These are phyloP conservation scores for Russula griseocarnosa DNA, from an alignment of 768 basidiomycete species.

Conservation along the genomic window DNA sequence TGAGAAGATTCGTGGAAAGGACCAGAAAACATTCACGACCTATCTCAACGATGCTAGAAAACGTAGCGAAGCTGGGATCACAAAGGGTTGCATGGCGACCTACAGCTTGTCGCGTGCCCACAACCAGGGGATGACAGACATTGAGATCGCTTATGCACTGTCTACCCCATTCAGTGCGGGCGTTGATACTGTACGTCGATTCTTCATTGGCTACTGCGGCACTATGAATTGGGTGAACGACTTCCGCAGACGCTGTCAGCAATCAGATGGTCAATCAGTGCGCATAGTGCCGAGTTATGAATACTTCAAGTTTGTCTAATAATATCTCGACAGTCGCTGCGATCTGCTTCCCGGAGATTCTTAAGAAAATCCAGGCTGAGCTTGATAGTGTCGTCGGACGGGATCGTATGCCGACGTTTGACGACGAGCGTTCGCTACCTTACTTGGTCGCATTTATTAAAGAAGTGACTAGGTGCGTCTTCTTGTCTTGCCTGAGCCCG, in stretches of 20 bases:
- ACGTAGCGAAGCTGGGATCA: background rate
- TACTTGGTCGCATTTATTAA: constrained; percentile 25
- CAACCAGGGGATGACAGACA: constrained; percentile 8
- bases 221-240: background rate
- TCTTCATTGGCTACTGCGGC: background rate
- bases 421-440: constrained; percentile 23
- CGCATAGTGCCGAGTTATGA: background rate
- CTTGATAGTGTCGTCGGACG: constrained; percentile 24
- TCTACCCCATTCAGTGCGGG: constrained; percentile 22
- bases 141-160: constrained; percentile 16
- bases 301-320: background rate
- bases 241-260: constrained; percentile 13
- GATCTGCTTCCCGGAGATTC: constrained; percentile 23
- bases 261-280: constrained; percentile 10
- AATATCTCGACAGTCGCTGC: constrained; percentile 1
- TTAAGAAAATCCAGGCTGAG: constrained; percentile 25
- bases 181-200: constrained; percentile 16
- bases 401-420: constrained; percentile 25
- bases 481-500: background rate
- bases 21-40: background rate
- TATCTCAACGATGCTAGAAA: constrained; percentile 8
- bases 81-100: constrained; percentile 18
- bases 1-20: constrained; percentile 2
- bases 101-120: constrained; percentile 7
- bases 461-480: constrained; percentile 21